Evolutionary conservation across 2,329 filamentous ascomycete species (phyloP), one percentile per base, ranked within the genome.

Genomic region (Pestalotiopsis fici): DNA sequence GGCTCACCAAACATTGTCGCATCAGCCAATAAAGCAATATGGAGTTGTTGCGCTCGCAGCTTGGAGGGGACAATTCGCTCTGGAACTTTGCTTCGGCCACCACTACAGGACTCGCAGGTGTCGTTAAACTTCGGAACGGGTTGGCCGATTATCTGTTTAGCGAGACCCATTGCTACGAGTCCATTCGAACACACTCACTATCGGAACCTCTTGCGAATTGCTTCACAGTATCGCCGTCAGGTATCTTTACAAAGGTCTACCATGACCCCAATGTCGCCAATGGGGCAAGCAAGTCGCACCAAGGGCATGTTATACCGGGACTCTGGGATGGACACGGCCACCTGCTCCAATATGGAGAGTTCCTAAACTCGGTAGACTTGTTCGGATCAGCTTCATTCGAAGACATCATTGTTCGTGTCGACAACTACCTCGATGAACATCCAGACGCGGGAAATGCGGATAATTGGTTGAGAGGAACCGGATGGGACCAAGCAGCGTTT

Each of bases 301-400:
- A 77, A 4, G 89, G 88, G 0, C 84, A 87, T 71, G 89, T 86
- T 1, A 86, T 91, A 28, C 91, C 91, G 0, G 90, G 90, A 0
- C 80, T 93, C 1, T 92, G 90, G 87, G 91, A 93, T 70, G 90
- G 89, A 0, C 91, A 93, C 75, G 91, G 89, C 0, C 91, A 93
- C 74, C 78, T 93, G 60, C 75, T 90, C 21, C 85, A 87, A 71
- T 92, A 90, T 74, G 91, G 88, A 63, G 89, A 92, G 77, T 90
- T 90, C 72, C 79, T 92, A 47, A 86, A 90, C 72, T 90, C 88
- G 4, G 90, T 90, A 0, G 85, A 90, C 71, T 78, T 93, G 2
- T 91, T 91, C 71, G 89, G 87, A 0, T 80, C 86, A 0, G 68
- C 78, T n/a, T 86, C 85, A 4, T 80, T 89, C 69, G 80, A 82